phyloP scores from a whole-genome alignment of 108 stramenopile species.

The Skeletonema menzelii region DNA sequence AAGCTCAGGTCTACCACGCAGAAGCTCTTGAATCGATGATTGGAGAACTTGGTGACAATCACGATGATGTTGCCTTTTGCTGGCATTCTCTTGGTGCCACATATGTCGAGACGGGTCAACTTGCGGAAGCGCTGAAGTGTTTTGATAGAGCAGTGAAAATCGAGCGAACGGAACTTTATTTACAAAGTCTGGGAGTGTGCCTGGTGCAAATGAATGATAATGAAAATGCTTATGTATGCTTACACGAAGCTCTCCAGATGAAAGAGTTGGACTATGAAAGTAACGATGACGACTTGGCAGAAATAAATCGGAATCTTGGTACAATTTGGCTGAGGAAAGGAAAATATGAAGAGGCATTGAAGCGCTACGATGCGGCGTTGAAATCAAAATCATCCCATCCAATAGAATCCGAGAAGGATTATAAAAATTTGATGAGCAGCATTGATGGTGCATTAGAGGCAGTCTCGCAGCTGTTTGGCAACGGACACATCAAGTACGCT shows the following conservation, averaged over 20 bases:
- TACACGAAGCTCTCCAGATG: conserved; percentile 48
- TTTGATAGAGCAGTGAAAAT: conserved; percentile 46
- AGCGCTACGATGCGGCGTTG: conserved; percentile 3
- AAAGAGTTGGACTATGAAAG: conserved; percentile 23
- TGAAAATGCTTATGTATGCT: conserved; percentile 47
- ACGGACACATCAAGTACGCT: conserved; percentile 36
- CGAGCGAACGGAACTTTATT: conserved; percentile 36
- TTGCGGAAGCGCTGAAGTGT: conserved; percentile 31
- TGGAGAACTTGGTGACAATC: conserved; percentile 48
- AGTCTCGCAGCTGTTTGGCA: conserved; percentile 37
- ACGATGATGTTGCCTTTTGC: conserved; percentile 48
- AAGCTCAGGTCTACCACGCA: conserved; percentile 47
- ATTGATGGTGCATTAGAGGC: conserved; percentile 49
- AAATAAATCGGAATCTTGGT: conserved; percentile 43
- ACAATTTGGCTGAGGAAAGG: conserved; percentile 37
- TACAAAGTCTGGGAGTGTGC: conserved; percentile 42
- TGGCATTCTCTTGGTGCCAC: conserved; percentile 45
- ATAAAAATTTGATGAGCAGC: conserved; percentile 37
- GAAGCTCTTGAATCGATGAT: conserved; percentile 42
- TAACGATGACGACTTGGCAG: conserved; percentile 42
- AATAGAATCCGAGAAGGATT: conserved; percentile 17
- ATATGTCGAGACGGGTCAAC: conserved; percentile 29
- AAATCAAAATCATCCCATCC: conserved; percentile 32
- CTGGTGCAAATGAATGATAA: conserved; percentile 39
- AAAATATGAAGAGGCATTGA: conserved; percentile 25